Base-by-base conservation (phyloP, 1,284 basidiomycete species). In the Cutaneotrichosporon sp. region DNA sequence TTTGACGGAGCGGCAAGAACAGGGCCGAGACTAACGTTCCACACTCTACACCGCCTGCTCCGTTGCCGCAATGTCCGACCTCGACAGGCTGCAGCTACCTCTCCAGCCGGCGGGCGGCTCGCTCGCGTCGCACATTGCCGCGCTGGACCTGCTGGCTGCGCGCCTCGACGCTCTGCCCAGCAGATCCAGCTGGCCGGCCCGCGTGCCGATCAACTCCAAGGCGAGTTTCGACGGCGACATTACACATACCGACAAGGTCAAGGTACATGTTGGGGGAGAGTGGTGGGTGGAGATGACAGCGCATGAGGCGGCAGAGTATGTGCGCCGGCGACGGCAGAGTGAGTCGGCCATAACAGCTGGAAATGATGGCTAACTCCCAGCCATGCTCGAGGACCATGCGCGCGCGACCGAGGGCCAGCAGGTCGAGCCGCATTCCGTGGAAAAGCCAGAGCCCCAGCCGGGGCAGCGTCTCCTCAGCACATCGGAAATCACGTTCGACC, bases 271-370 rank as follows among this genome's bases (percentile, higher is more conserved):
- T 2, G 69, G 67, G 4, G 42, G 45, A 2, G 58, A 55, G 12
- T 65, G 59, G 60, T 74, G 66, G 66, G 61, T 68, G 8, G 69
- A 70, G 45, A 70, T 74, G 70, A 68, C 58, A 3, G 62, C 66
- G 4, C 30, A 51, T 8, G 70, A 74, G 52, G 71, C 69, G 15
- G 61, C 51, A 0, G 63, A 45, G 7, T 72, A 65, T 37, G 57
- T 72, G 3, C 46, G 56, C 10, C 45, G 68, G 52, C 58, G 67
- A 51, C 66, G 63, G 46, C 45, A 45, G 1, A 57, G 70, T 68
- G 50, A 58, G 65, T 63, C 12, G 26, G 26, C 26, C 10, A 30
- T 10, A 10, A 1, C n/a, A n/a, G n/a, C n/a, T 13, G 5, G n/a
- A n/a, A 8, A 22, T 10, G 15, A 3, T 4, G 15, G 41, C 55